phyloP scores from a whole-genome alignment of 495 filamentous ascomycete genomes.

The Entonaema liquescens region DNA sequence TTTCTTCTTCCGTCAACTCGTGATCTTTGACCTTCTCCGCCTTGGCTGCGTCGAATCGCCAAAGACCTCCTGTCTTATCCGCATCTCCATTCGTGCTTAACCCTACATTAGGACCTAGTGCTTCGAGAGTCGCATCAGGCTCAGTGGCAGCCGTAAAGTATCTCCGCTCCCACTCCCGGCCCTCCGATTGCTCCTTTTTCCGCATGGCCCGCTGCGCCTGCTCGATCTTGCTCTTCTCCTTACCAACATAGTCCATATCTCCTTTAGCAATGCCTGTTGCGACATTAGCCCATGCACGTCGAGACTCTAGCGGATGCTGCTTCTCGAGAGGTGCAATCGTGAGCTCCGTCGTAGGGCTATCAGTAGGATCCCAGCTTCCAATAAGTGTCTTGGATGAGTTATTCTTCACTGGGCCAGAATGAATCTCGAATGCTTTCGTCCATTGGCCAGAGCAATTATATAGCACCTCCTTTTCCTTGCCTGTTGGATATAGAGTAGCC shows the following conservation, averaged over 20 bases:
- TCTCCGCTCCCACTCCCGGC: slow-evolving; percentile 80
- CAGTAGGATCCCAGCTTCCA: slow-evolving; percentile 73
- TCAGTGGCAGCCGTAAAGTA: slow-evolving; percentile 74
- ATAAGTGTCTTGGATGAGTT: slow-evolving; percentile 59
- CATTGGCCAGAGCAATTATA: slow-evolving; percentile 92
- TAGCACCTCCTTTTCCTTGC: slow-evolving; percentile 80
- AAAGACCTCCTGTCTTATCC: slow-evolving; percentile 87
- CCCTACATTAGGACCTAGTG: slow-evolving; percentile 65
- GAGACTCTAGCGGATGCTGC: slow-evolving; percentile 87
- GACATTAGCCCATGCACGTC: slow-evolving; percentile 88
- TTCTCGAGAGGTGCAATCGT: slow-evolving; percentile 76
- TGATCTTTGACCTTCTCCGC: slow-evolving; percentile 57
- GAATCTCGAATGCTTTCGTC: slow-evolving; percentile 84
- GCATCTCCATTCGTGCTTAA: slow-evolving; percentile 66
- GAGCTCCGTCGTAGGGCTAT: slow-evolving; percentile 70
- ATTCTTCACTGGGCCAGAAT: slow-evolving; percentile 73
- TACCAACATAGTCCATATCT: slow-evolving; percentile 81
- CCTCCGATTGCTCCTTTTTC: slow-evolving; percentile 79
- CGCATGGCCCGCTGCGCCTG: slow-evolving; percentile 87
- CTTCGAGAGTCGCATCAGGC: slow-evolving; percentile 64
- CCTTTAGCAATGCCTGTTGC: slow-evolving; percentile 78
- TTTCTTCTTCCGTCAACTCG: slow-evolving; percentile 51
- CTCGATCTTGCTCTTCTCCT: slow-evolving; percentile 89
- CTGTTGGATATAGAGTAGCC: slow-evolving; percentile 77
- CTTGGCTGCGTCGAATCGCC: slow-evolving; percentile 80